Base-by-base conservation (phyloP, 2,329 filamentous ascomycete genomes). In the Grosmannia huntii region DNA sequence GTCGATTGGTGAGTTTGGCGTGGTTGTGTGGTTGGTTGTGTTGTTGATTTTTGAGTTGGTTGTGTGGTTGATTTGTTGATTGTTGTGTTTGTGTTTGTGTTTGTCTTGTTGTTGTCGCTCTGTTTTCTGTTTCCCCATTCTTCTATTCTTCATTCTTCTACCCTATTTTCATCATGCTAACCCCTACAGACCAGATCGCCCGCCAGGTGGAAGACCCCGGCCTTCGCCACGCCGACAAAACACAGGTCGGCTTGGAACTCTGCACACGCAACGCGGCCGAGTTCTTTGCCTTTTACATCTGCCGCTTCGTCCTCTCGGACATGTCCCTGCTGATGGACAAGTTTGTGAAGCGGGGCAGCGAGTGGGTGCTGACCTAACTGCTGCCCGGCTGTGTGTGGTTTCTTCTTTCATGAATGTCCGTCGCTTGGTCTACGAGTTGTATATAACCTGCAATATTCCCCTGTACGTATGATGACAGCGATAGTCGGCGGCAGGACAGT, bases 271-370 rank as follows among this genome's bases (percentile, higher is more conserved):
- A 96, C 70, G 94, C 92, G 9, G 89, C 92, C 38, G 94, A 99
- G 72, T 99, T 99, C 72, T 99, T 99, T 70, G 91, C 87, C 19
- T 96, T 99, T 71, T 97, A 94, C 70, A 81, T 99, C 31, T 96
- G 92, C 71, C 86, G 94, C 21, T 99, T 99, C 69, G 90, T 91
- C n/a, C 76, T 99, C 61, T 79, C 84, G 4, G 94, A 99, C 70
- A 74, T 99, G 61, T 81, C 84, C 46, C 71, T 94, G 68, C 77
- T 99, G 75, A 76, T 99, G 65, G 94, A 99, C 71, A 99, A 97
- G 70, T 97, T 94, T 68, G 86, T 99, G 70, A 99, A 99, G 77
- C 83, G 91, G 64, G 91, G 92, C 27, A 95, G 87, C 66, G 92
- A 99, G 76, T 99, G 92, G 92, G 90, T 96, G 59, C 65, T 77